These are phyloP conservation scores for Biscogniauxia mediterranea DNA, from an alignment of 2,329 filamentous ascomycete species.

Conservation along the genomic window DNA sequence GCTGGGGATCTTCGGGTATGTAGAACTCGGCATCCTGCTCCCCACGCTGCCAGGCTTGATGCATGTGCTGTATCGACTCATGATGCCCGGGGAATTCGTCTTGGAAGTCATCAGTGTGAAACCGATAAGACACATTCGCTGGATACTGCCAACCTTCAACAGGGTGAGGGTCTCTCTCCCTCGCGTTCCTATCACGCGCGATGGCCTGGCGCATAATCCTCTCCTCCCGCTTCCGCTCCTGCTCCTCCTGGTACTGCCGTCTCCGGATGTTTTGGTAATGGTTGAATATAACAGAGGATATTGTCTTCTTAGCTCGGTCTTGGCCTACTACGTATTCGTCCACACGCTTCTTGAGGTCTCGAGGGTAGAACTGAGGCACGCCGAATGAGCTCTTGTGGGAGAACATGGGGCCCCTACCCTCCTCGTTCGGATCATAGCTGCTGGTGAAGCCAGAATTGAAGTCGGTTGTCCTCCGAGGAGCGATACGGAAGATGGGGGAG, in stretches of 20 bases:
- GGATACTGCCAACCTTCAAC: constrained; percentile 65
- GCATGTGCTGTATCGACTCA: constrained; percentile 44
- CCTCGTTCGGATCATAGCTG: constrained; percentile 55
- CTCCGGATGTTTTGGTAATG: constrained; percentile 88
- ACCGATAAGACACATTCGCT: constrained; percentile 8
- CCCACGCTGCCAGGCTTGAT: constrained; percentile 35
- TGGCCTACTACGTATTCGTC: constrained; percentile 97
- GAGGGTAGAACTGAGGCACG: constrained; percentile 62
- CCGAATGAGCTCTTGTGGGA: constrained; percentile 52
- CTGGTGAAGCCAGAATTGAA: constrained; percentile 59
- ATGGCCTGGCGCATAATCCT: constrained; percentile 70
- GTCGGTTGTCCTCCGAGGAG: constrained; percentile 44
- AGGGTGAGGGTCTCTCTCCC: constrained; percentile 64
- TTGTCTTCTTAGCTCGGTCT: constrained; percentile 88
- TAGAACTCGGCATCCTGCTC: constrained; percentile 44
- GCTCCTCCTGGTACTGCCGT: constrained; percentile 73
- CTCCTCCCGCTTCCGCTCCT: constrained; percentile 55
- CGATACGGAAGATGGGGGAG: constrained; percentile 27
- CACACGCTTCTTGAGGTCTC: constrained; percentile 80
- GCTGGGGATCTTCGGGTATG: constrained; percentile 44
- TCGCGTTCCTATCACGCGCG: constrained; percentile 62
- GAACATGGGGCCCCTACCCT: constrained; percentile 60
- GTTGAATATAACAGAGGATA: constrained; percentile 92
- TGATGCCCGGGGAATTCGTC: constrained; percentile 56
- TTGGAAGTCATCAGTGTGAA: constrained; percentile 40